phyloP scores from a whole-genome alignment of 1,284 basidiomycete species.

The Tetrapyrgos nigripes region DNA sequence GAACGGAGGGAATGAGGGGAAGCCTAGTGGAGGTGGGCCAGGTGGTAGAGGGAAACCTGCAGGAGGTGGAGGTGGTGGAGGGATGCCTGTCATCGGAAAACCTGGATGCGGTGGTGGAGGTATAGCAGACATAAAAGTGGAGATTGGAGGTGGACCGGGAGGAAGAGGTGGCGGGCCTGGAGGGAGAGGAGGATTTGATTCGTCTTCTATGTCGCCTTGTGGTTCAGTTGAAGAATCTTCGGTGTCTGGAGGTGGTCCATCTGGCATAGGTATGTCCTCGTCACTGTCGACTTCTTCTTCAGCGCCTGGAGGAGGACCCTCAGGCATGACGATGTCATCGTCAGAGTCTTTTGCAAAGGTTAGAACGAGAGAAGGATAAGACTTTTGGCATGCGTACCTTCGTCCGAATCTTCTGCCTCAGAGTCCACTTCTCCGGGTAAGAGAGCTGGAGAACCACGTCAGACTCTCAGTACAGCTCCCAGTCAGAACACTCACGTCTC shows the following conservation, averaged over 20 bases:
- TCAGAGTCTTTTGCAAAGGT: constrained; percentile 22
- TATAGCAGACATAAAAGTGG: constrained; percentile 21
- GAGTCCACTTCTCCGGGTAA: constrained; percentile 67
- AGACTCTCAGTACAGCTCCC: neutral
- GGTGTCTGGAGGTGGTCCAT: constrained; percentile 71
- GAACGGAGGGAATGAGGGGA: constrained; percentile 26
- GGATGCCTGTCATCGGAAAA: constrained; percentile 32
- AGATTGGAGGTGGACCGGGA: constrained; percentile 24
- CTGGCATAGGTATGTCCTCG: constrained; percentile 88
- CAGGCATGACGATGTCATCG: constrained; percentile 74
- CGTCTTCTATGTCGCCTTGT: neutral
- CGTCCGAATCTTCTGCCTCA: constrained; percentile 59
- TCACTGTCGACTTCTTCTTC: constrained; percentile 61
- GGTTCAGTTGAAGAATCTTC: neutral
- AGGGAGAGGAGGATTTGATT: constrained; percentile 11
- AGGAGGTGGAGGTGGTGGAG: constrained; percentile 24
- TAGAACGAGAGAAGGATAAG: neutral
- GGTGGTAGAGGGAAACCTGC: constrained; percentile 24
- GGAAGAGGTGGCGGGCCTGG: constrained; percentile 34
- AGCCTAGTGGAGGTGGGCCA: constrained; percentile 33
- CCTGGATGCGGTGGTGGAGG: constrained; percentile 35
- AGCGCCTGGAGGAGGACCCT: constrained; percentile 72
- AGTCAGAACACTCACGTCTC: constrained; percentile 60
- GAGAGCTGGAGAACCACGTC: constrained; percentile 49
- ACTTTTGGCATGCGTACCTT: constrained; percentile 44